These are phyloP conservation scores for Leccinum boreale DNA, from an alignment of 768 basidiomycete genomes.

Conservation along the genomic window DNA sequence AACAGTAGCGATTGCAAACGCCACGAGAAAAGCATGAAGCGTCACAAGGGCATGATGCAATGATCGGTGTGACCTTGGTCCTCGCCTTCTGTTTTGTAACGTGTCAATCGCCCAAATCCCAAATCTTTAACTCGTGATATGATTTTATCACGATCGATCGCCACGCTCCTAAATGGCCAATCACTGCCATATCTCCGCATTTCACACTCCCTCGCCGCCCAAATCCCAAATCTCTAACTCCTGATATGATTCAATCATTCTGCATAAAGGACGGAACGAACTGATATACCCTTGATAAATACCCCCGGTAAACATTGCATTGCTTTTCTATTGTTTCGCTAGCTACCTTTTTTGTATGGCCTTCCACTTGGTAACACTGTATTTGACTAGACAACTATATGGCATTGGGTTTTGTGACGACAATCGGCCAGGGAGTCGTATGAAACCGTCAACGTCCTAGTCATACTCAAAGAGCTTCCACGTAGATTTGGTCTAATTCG, in stretches of 20 bases:
- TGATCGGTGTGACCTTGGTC: constrained; percentile 12
- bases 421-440: neutral
- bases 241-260: constrained; percentile 1
- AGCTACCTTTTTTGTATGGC: neutral
- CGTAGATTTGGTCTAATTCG: neutral
- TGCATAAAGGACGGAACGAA: constrained; percentile 8
- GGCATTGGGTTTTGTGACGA: neutral
- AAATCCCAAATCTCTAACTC: neutral
- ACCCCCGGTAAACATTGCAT: constrained; percentile 10
- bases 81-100: constrained; percentile 2
- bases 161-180: constrained; percentile 1
- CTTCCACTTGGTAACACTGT: constrained; percentile 3
- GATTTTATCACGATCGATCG: too few relatives aligned
- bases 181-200: constrained; percentile 2
- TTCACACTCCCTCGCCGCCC: neutral
- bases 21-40: constrained; percentile 33
- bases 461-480: constrained; percentile 2
- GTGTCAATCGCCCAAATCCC: too few relatives aligned
- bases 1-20: constrained; percentile 34
- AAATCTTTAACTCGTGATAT: too few relatives aligned
- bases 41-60: constrained; percentile 21
- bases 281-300: constrained; percentile 25
- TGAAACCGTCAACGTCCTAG: neutral
- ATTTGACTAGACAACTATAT: constrained; percentile 11
- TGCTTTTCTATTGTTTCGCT: constrained; percentile 9